Base-by-base conservation (phyloP, 768 basidiomycete genomes). In the Boletus sp. region DNA sequence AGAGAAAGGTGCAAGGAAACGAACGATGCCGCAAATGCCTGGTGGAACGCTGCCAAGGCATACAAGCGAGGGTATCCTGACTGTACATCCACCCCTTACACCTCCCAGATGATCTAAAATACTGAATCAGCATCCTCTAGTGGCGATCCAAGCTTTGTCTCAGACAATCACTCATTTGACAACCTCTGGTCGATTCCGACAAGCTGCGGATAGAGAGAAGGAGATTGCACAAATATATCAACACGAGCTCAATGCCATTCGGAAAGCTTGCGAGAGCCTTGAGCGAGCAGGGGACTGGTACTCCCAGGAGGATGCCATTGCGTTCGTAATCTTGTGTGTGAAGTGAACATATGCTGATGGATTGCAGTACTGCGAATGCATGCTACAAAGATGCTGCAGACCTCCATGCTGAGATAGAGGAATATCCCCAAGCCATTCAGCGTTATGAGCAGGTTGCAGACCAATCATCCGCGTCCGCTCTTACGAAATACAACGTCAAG, bases 401-500 rank as follows among this genome's bases (percentile, higher is more conserved):
- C 73, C 81, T 98, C 11, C 90, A 92, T 64, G 97, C 91, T 12
- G 89, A 94, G 54, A 73, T 98, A 20, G 91, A 89, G 58, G 83
- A 98, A 64, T 98, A 87, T 70, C 77, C 83, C 14, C 80, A 84
- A 60, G 95, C 97, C 12, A 93, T 98, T 64, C 79, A 85, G 58
- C 87, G 87, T 57, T 99, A 96, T 64, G 91, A 94, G 67, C 85
- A 88, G 67, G 95, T 98, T 45, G 96, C 94, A 5, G 80, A 88
- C 60, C 86, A 90, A 68, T 91, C 89, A 9, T 79, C 98, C 42
- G 75, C 75, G 0, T 92, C 90, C 18, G 78, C 87, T 9, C 75
- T 98, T 64, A 98, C 97, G n/a, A 94, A 94, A 73, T 99, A 98
- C 76, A 94, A 90, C 59, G 97, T 98, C 64, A 98, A 98, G 76